phyloP scores from a whole-genome alignment of 2,329 filamentous ascomycete species.

The Curvularia verruculosa region DNA sequence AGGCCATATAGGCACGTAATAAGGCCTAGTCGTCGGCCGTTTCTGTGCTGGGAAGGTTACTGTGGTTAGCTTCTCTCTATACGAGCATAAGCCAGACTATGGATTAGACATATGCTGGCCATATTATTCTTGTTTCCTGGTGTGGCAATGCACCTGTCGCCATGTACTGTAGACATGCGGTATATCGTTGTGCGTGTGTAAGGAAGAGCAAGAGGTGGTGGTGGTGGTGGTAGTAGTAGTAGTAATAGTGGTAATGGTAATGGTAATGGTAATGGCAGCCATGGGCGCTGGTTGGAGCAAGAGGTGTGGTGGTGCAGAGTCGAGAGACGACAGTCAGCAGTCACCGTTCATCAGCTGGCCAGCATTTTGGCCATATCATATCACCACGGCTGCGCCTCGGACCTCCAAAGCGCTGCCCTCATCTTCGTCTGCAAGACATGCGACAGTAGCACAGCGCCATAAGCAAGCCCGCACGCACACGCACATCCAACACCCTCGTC shows the following conservation, averaged over 20 bases:
- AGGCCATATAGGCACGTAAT: neutral
- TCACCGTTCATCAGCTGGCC: conserved; percentile 1
- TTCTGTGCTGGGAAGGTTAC: conserved; percentile 9
- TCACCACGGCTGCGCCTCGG: neutral
- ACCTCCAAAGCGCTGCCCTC: neutral
- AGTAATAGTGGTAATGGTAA: too few relatives aligned
- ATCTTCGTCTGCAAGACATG: conserved; percentile 4
- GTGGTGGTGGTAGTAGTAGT: too few relatives aligned
- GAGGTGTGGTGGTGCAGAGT: conserved; percentile 7
- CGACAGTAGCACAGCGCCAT: conserved; percentile 13
- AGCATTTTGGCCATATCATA: neutral
- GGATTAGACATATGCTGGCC: neutral
- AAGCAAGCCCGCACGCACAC: conserved; percentile 1
- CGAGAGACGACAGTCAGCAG: conserved; percentile 1
- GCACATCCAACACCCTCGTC: conserved; percentile 12
- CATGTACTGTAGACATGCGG: conserved; percentile 2
- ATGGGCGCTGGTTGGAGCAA: conserved; percentile 2
- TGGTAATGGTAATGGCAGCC: neutral
- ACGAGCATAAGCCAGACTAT: neutral
- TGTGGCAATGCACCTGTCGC: neutral
- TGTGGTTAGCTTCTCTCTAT: conserved; percentile 10
- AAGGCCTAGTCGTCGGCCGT: conserved; percentile 12
- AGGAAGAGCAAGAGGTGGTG: too few relatives aligned
- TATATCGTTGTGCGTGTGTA: conserved; percentile 6
- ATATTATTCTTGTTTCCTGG: conserved; percentile 2